phyloP scores from a whole-genome alignment of 345 rosid genomes.

The Alliaria petiolata region DNA sequence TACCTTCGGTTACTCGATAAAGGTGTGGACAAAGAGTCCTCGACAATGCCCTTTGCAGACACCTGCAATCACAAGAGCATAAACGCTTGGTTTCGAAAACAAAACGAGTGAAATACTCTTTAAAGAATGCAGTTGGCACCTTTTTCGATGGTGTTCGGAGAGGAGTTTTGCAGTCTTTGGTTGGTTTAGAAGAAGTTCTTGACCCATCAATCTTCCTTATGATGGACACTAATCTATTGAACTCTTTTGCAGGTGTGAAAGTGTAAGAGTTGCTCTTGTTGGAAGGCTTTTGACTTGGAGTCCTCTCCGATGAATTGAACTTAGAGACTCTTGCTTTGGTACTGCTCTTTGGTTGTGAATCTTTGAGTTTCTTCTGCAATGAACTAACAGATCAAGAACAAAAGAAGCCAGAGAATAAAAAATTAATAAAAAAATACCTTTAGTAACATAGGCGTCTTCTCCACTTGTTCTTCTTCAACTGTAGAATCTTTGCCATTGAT shows the following conservation, averaged over 20 bases:
- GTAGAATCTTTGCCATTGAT: conserved; percentile 1
- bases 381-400: neutral
- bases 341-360: conserved; percentile 33
- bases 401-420: neutral
- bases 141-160: conserved; percentile 48
- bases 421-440: conserved; percentile 37
- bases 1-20: conserved; percentile 54
- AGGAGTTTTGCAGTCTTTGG: conserved; percentile 62
- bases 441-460: conserved; percentile 32
- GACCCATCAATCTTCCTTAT: conserved; percentile 61
- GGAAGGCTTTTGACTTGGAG: conserved; percentile 46
- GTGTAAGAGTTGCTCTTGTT: conserved; percentile 43
- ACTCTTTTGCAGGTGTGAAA: conserved; percentile 69
- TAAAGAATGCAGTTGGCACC: conserved; percentile 32
- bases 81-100: neutral
- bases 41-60: conserved; percentile 27
- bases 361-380: conserved; percentile 38
- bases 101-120: neutral
- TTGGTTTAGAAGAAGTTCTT: conserved; percentile 39
- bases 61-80: conserved; percentile 38
- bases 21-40: conserved; percentile 51
- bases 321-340: conserved; percentile 37
- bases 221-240: conserved; percentile 54
- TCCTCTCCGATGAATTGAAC: conserved; percentile 32
- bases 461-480: neutral